Conservation (phyloP, 2,329 filamentous ascomycete species). For the Balansia obtecta region DNA sequence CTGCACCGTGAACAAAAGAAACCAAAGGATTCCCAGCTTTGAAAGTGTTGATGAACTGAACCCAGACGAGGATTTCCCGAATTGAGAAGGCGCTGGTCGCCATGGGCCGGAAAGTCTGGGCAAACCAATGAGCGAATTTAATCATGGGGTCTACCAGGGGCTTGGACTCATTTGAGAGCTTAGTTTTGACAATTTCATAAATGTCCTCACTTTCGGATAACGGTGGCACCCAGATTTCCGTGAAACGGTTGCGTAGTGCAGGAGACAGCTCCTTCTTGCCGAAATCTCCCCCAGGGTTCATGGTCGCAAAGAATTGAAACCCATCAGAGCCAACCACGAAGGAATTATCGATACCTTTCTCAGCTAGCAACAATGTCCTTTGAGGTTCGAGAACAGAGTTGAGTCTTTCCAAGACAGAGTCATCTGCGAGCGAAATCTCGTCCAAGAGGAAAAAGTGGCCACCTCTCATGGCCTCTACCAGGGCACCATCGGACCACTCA, state of each 20-base stretch:
- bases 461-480: constrained; percentile 85
- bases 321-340: constrained; percentile 62
- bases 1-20: constrained; percentile 66
- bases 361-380: constrained; percentile 75
- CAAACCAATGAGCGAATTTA: constrained; percentile 88
- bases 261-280: constrained; percentile 96
- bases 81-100: constrained; percentile 73
- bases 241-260: constrained; percentile 89
- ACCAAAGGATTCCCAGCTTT: constrained; percentile 30
- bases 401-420: constrained; percentile 88
- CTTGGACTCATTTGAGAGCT: constrained; percentile 46
- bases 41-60: constrained; percentile 74
- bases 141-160: constrained; percentile 59
- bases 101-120: constrained; percentile 63
- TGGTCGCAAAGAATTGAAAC: constrained; percentile 95
- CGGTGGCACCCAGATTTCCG: constrained; percentile 94
- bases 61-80: constrained; percentile 86
- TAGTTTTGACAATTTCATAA: constrained; percentile 70
- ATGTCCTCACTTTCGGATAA: constrained; percentile 78
- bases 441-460: constrained; percentile 90
- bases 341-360: constrained; percentile 81
- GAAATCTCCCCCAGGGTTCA: constrained; percentile 98
- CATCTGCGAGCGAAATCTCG: constrained; percentile 94
- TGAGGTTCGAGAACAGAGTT: constrained; percentile 93
- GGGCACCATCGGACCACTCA: constrained; percentile 88